Base-by-base conservation (phyloP, 2,329 filamentous ascomycete species). In the Fusarium brachygibbosum region DNA sequence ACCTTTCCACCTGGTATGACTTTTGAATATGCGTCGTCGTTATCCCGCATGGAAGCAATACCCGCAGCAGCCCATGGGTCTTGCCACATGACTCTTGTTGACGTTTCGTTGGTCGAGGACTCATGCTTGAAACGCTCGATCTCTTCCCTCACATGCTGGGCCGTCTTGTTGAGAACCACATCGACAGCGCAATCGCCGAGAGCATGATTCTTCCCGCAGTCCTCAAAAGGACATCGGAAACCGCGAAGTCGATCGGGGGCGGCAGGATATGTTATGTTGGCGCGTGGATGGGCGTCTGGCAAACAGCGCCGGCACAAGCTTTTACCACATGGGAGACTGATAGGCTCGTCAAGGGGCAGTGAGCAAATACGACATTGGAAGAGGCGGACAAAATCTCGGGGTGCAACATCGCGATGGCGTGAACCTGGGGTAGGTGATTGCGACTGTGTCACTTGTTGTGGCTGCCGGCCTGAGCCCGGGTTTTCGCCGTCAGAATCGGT, bases 271-370 rank as follows among this genome's bases (percentile, higher is more conserved):
- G 93, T 91, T 60, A 97, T 92, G 65, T 93, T 88, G 48, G 83
- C 82, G 44, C 93, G 87, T 17, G 84, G 78, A 72, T 90, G 87
- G 4, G 89, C 80, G 46, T 87, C 80, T 2, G 94, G 94, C 3
- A 97, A 80, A 78, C 94, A 98, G 50, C 79, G 78, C 74, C 86
- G 89, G 80, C 94, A 98, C 13, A 97, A 79, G 13, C 90, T 90
- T 75, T 91, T 88, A 29, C 94, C 93, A 77, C 94, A 98, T 7
- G 94, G 93, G 6, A 97, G 82, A 1, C 92, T 92, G 58, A 93
- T 85, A 7, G 94, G 92, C 11, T 88, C 84, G 45, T 81, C 83
- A 31, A 96, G 82, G 2, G 91, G 90, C 42, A 82, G 83, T 5
- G 90, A 92, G 78, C 94, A 97, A 66, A 86, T 82, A 13, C 86